Base-by-base conservation (phyloP, 352 stramenopile genomes). In the Pythium rishiriense region DNA sequence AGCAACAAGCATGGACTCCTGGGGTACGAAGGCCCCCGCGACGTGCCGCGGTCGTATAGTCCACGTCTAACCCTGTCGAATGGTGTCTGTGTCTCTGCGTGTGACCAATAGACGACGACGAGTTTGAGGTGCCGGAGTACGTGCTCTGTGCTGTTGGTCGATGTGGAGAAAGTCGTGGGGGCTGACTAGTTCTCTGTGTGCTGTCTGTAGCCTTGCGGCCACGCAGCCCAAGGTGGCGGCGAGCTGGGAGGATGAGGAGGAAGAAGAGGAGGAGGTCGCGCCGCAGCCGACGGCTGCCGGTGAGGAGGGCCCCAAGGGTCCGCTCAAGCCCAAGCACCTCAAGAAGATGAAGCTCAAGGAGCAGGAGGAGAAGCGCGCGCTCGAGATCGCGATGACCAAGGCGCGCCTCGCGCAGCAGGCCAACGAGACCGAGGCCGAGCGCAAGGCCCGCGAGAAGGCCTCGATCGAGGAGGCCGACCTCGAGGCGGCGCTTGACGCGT, bases 281-380 rank as follows among this genome's bases (percentile, higher is more conserved):
- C 52, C 17, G 54, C 41, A 49, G 12, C 33, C 66, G 24, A 43
- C 68, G 6, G 43, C n/a, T 2, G 64, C 6, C 21, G 61, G 42
- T 22, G 52, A 41, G 28, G 74, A 53, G 25, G 74, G 65, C 11
- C 62, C 75, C 9, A 88, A 86, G 59, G 84, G 78, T 3, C 82
- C 77, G 22, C 73, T 90, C 42, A 92, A 92, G 73, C 85, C 85
- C 47, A 94, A 94, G 74, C 85, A 86, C 73, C 58, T 92, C n/a
- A 94, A 94, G 74, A 94, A 91, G 74, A 72, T 90, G 66, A 92
- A 91, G 69, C 64, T 92, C 26, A 92, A 94, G 77, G 85, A 94
- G 69, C 78, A 85, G n/a, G 79, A 92, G 61, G 81, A 92, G 62
- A 94, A 94, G 72, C 85, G 83, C 51, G 81, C 83, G 58, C 63